phyloP scores from a whole-genome alignment of 2,329 filamentous ascomycete species.

The Fusarium bulbicola region DNA sequence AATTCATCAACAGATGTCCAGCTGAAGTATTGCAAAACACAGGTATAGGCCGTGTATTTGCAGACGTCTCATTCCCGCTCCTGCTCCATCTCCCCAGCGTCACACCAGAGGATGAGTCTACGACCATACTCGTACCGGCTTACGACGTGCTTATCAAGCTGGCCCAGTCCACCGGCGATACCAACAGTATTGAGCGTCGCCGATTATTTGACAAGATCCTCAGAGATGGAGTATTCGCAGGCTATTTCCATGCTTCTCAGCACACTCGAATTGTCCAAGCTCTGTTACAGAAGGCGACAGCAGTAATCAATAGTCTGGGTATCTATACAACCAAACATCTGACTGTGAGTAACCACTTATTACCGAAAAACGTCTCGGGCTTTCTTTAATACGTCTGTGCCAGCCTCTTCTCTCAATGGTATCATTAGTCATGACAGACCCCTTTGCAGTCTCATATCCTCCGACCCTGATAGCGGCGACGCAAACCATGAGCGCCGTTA shows the following conservation, averaged over 20 bases:
- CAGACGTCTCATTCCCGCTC: conserved; percentile 74
- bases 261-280: conserved; percentile 65
- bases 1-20: conserved; percentile 66
- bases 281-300: conserved; percentile 60
- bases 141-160: conserved; percentile 74
- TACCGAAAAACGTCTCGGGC: background rate
- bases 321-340: conserved; percentile 74
- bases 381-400: conserved; percentile 12
- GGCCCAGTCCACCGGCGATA: conserved; percentile 44
- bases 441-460: conserved; percentile 68
- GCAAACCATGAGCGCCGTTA: conserved; percentile 62
- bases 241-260: conserved; percentile 66
- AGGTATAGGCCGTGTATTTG: conserved; percentile 73
- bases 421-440: conserved; percentile 71
- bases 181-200: conserved; percentile 41
- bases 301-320: conserved; percentile 65
- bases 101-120: conserved; percentile 77
- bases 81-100: conserved; percentile 81
- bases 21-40: conserved; percentile 64
- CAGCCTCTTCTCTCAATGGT: conserved; percentile 74
- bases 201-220: conserved; percentile 63
- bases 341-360: conserved; percentile 55
- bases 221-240: conserved; percentile 64
- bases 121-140: conserved; percentile 68
- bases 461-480: conserved; percentile 63